Percentiles rank a stretch among this genome's conserved stretches.
These are phyloP conservation scores for Fraxinus sp. DNA, from an alignment of 305 asterid genomes.

Conservation along the genomic window DNA sequence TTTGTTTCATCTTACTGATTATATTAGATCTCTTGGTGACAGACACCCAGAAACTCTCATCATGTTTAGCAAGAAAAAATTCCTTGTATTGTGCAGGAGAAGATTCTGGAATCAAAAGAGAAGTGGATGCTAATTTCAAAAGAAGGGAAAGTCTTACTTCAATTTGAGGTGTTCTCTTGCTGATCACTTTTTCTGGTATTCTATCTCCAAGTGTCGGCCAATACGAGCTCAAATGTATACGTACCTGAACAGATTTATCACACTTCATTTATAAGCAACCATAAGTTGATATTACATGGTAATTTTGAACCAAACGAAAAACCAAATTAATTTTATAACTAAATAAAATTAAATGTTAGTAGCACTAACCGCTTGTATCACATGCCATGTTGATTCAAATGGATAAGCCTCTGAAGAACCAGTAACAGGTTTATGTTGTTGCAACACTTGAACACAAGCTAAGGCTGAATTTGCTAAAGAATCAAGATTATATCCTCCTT, in stretches of 20 bases:
- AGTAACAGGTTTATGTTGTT: conserved; percentile 48
- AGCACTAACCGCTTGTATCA: conserved; percentile 59
- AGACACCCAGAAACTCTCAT: neutral
- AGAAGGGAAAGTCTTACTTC: conserved; percentile 40
- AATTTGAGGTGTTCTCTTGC: conserved; percentile 36
- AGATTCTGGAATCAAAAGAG: neutral
- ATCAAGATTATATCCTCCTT: conserved; percentile 89
- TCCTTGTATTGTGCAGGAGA: neutral
- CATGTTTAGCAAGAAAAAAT: neutral
- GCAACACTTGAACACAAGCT: conserved; percentile 79
- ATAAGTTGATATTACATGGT: neutral
- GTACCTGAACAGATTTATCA: conserved; percentile 50
- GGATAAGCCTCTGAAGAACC: conserved; percentile 60
- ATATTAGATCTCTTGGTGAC: neutral
- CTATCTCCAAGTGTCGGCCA: conserved; percentile 64
- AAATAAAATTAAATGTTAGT: neutral
- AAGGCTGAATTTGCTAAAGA: conserved; percentile 73
- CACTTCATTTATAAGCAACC: neutral
- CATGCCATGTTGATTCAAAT: conserved; percentile 84
- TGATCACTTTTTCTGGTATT: conserved; percentile 47
- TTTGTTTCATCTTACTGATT: neutral
- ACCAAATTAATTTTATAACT: neutral
- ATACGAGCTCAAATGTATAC: conserved; percentile 51
- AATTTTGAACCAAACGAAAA: neutral
- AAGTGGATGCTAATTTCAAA: neutral